Evolutionary conservation across 2,329 filamentous ascomycete genomes (phyloP), one percentile per base, ranked within the genome.

Genomic region (Byssochlamys sp.): DNA sequence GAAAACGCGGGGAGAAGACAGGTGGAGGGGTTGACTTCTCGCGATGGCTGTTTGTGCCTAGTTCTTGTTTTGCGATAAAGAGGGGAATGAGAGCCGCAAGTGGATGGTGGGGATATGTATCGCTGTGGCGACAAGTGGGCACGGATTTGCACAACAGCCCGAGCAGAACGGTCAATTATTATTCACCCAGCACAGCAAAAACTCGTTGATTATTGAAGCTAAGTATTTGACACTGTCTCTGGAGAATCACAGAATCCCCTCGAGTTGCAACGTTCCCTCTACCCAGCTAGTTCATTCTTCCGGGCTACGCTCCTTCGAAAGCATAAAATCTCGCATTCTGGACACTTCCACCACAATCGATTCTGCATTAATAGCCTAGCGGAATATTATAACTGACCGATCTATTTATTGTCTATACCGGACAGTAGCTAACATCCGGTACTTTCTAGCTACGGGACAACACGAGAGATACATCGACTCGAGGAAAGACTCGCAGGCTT

Each of bases 41-140:
- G 39, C 39, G 39, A 45, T 19, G 49, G 12, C 49, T 26, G 49
- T 11, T 28, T 51, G 49, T 51, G 27, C 49, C 49, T 51, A 28
- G 49, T 26, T 51, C 49, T 51, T 28, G 49, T 51, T 51, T 51
- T 51, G 49, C 49, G 49, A 51, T 51, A 51, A 51, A 51, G 49
- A 51, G 49, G 49, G 49, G 49, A 28, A 51, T 4, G 49, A 51
- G 25, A 51, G 49, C 49, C 49, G 49, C 49, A 51, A 51, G 25
- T 28, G 24, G 24, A 51, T 51, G 49, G 49, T 51, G 49, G 49
- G 49, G 49, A 51, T 7, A 31, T 10, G 29, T 51, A 51, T 51
- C 49, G 49, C 49, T 51, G 49, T 51, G 49, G 49, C 49, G 49
- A 51, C 49, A 26, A 9, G 49, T 28, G 24, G 49, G 49, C 27